Evolutionary conservation across 768 basidiomycete genomes (phyloP), one percentile per base, ranked within the genome.

Genomic region (Pleurotus citrinopileatus): DNA sequence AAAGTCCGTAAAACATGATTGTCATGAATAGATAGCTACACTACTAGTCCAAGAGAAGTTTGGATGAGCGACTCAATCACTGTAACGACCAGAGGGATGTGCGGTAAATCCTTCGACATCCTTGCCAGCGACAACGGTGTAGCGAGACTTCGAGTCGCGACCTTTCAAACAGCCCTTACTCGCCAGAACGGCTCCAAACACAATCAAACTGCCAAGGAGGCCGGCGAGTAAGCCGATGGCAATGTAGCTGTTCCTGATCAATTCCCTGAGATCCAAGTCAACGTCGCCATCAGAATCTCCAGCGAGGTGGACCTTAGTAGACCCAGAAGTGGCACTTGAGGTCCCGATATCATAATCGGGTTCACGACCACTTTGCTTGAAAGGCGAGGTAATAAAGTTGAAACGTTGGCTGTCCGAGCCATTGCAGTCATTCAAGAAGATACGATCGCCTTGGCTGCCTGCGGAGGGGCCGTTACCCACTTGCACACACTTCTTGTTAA

Each of bases 181-280:
- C 29, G 36, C 29, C 48, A 50, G 34, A 20, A 50, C 20, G 13
- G 34, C 48, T 9, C 28, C 32, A 9, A 50, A 36, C 4, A 23
- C 32, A 20, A 50, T 36, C 48, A 50, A 10, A 1, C 48, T 26
- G 20, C 34, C 19, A 7, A 50, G 22, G 32, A 50, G 22, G 27
- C 48, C 48, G 3, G 48, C 48, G 9, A 50, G 34, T 37, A 50
- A 50, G 10, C 48, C 48, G 23, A 50, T 32, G 20, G 34, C 48
- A 22, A 50, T 50, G n/a, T 50, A 50, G 9, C 48, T 50, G 32
- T 50, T 50, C 48, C 48, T 50, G 12, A 50, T 36, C 32, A 50
- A n/a, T 17, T 50, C 32, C 29, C 22, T 10, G 27, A 50, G 29
- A 32, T 50, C 28, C 2, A 36, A 9, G 22, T 50, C 48, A n/a